phyloP scores from a whole-genome alignment of 2,329 filamentous ascomycete species.

The Helicocarpus griseus region DNA sequence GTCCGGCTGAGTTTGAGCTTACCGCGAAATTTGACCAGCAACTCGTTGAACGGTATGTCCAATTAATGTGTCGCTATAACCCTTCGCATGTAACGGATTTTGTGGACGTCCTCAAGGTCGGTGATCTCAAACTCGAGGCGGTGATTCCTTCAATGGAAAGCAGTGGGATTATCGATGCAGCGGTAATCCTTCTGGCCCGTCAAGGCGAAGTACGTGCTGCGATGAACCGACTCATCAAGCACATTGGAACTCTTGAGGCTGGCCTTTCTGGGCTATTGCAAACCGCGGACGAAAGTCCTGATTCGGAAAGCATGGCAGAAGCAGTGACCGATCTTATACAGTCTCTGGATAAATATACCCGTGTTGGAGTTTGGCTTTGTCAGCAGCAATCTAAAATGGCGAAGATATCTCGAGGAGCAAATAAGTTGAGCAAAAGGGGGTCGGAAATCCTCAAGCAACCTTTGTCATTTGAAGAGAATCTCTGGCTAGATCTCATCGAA shows the following conservation, averaged over 20 bases:
- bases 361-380: slow-evolving; percentile 93
- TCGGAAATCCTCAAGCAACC: slow-evolving; percentile 45
- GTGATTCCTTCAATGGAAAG: slow-evolving; percentile 82
- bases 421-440: slow-evolving; percentile 23
- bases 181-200: slow-evolving; percentile 78
- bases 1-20: slow-evolving; percentile 22
- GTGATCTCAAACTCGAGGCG: slow-evolving; percentile 67
- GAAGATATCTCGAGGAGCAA: slow-evolving; percentile 20
- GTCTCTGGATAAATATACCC: slow-evolving; percentile 76
- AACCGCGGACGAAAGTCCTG: slow-evolving; percentile 48
- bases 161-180: slow-evolving; percentile 83
- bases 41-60: slow-evolving; percentile 75
- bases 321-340: slow-evolving; percentile 64
- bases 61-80: slow-evolving; percentile 82
- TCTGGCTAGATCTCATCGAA: slow-evolving; percentile 59
- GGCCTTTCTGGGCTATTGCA: slow-evolving; percentile 64
- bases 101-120: slow-evolving; percentile 63
- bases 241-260: slow-evolving; percentile 69
- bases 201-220: slow-evolving; percentile 76
- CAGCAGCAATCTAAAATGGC: slow-evolving; percentile 66
- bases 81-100: slow-evolving; percentile 77
- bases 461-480: slow-evolving; percentile 49
- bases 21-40: slow-evolving; percentile 38
- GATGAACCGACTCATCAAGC: slow-evolving; percentile 74
- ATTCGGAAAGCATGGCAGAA: slow-evolving; percentile 50